Conservation (phyloP, 108 stramenopile species). For the Chaetoceros muelleri region DNA sequence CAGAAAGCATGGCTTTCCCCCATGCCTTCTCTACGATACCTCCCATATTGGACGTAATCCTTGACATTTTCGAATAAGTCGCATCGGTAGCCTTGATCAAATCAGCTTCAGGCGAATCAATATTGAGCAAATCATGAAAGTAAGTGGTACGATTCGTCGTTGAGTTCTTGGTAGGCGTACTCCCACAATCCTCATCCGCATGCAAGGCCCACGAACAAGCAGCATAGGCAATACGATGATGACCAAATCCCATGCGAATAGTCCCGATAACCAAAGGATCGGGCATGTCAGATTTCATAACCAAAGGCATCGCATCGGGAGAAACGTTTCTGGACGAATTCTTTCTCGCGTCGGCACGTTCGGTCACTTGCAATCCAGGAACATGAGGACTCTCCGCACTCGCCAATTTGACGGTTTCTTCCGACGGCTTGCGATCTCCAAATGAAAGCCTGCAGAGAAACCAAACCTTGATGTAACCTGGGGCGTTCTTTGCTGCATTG, state of each 20-base stretch:
- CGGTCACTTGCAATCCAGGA: conserved; percentile 25
- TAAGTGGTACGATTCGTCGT: conserved; percentile 23
- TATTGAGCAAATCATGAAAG: conserved; percentile 90
- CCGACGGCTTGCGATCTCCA: conserved; percentile 14
- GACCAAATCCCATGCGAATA: conserved; percentile 93
- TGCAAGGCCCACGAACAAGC: conserved; percentile 73
- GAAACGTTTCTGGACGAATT: conserved; percentile 7
- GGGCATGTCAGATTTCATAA: conserved; percentile 13
- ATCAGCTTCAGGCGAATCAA: conserved; percentile 73
- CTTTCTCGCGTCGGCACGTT: conserved; percentile 1
- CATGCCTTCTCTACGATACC: conserved; percentile 69
- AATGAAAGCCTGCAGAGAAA: conserved; percentile 22
- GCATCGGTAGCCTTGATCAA: conserved; percentile 72
- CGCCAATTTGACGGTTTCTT: conserved; percentile 23
- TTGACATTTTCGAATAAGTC: conserved; percentile 66
- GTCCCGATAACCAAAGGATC: conserved; percentile 76
- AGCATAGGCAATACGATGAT: conserved; percentile 88
- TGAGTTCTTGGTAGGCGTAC: conserved; percentile 6
- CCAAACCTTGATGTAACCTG: conserved; percentile 27
- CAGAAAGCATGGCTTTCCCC: conserved; percentile 68
- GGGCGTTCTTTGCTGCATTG: conserved; percentile 11
- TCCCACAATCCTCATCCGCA: conserved; percentile 11
- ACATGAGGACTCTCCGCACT: conserved; percentile 22
- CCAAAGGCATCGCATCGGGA: conserved; percentile 1
- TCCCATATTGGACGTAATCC: conserved; percentile 74